Conservation (phyloP, 345 rosid genomes). For the Iberis pinnata region DNA sequence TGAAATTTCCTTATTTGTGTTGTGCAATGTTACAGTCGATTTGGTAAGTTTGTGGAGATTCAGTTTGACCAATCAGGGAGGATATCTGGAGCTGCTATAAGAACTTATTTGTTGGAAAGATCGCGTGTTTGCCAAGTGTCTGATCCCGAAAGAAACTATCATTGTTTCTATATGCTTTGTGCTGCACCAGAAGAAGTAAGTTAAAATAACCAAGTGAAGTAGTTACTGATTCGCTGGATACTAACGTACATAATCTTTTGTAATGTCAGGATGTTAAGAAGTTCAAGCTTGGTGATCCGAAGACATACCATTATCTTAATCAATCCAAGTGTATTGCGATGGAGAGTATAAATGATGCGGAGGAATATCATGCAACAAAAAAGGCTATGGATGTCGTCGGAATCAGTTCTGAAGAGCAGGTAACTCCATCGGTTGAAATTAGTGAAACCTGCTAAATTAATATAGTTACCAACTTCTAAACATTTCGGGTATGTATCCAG, state of each 20-base stretch:
- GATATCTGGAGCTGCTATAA: constrained; percentile 97
- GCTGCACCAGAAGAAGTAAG: constrained; percentile 91
- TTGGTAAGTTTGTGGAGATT: constrained; percentile 99
- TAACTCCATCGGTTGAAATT: constrained; percentile 26
- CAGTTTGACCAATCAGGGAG: constrained; percentile 82
- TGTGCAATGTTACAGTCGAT: constrained; percentile 65
- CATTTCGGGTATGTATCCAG: constrained; percentile 32
- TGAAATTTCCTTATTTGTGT: not conserved
- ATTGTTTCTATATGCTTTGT: constrained; percentile 99
- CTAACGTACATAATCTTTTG: not conserved
- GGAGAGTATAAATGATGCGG: constrained; percentile 73
- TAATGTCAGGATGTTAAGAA: constrained; percentile 60
- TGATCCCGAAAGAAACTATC: constrained; percentile 97
- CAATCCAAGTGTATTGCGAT: constrained; percentile 86
- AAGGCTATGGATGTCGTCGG: constrained; percentile 97
- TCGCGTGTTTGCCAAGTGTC: constrained; percentile 99
- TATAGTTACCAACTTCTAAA: not conserved
- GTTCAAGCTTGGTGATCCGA: constrained; percentile 78
- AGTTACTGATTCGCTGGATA: not conserved
- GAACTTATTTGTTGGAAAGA: constrained; percentile 96
- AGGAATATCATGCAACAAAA: constrained; percentile 77
- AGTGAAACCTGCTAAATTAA: not conserved
- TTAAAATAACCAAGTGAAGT: not conserved
- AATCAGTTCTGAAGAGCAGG: constrained; percentile 85
- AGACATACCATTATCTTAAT: constrained; percentile 84